Conservation (phyloP, 2,329 filamentous ascomycete species). For the Fusarium staphyleae region DNA sequence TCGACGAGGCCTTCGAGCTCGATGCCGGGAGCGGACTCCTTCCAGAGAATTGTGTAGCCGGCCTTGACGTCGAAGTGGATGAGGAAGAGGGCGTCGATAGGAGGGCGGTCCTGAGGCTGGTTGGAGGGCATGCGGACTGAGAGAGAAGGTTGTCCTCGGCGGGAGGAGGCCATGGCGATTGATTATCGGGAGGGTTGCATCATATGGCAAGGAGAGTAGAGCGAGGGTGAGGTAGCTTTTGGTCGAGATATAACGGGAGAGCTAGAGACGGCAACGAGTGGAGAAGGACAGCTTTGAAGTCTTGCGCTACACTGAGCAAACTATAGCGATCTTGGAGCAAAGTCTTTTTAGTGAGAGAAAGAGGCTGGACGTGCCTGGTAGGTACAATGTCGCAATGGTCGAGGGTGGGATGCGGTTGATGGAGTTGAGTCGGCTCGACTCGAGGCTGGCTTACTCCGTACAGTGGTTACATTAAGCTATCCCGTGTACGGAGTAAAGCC, state of each 20-base stretch:
- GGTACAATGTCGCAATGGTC: conserved; percentile 20
- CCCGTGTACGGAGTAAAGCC: conserved; percentile 8
- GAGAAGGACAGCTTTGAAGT: conserved; percentile 3
- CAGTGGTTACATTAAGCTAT: conserved; percentile 37
- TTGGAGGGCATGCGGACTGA: conserved; percentile 47
- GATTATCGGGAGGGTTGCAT: conserved; percentile 42
- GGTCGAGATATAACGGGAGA: neutral
- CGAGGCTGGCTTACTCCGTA: conserved; percentile 28
- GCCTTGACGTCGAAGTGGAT: conserved; percentile 93
- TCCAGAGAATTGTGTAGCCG: conserved; percentile 91
- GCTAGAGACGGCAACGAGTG: conserved; percentile 2
- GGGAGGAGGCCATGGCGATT: conserved; percentile 51
- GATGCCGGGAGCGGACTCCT: conserved; percentile 72
- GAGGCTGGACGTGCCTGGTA: conserved; percentile 4
- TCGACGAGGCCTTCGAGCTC: conserved; percentile 87
- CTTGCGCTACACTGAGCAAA: neutral
- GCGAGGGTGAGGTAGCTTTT: conserved; percentile 5
- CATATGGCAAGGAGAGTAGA: conserved; percentile 24
- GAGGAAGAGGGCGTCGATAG: conserved; percentile 79
- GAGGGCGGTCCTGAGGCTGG: conserved; percentile 44
- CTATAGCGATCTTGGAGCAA: neutral
- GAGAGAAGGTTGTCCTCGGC: conserved; percentile 50
- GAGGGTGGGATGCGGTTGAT: conserved; percentile 25
- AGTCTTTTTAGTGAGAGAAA: neutral
- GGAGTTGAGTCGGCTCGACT: conserved; percentile 15